Conservation (phyloP, 2,329 filamentous ascomycete genomes). For the Thelonectria blattea region DNA sequence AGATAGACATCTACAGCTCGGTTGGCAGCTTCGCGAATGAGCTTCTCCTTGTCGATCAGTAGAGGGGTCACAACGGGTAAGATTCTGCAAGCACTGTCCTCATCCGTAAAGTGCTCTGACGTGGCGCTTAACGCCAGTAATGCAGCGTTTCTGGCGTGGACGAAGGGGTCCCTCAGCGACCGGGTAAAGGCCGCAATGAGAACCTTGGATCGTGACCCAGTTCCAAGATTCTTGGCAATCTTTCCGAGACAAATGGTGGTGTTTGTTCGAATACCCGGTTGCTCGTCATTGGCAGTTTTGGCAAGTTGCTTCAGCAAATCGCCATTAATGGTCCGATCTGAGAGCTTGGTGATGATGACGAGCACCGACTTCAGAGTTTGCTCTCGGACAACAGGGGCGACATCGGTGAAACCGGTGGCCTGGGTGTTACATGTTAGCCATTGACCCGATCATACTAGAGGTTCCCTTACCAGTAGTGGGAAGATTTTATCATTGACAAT, state of each 20-base stretch:
- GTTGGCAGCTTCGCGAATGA: slow-evolving; percentile 88
- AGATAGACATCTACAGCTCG: slow-evolving; percentile 90
- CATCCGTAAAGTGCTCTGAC: slow-evolving; percentile 83
- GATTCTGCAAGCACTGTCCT: slow-evolving; percentile 85
- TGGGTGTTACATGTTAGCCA: slow-evolving; percentile 45
- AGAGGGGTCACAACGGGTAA: slow-evolving; percentile 84
- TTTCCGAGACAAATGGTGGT: slow-evolving; percentile 98
- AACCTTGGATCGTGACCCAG: slow-evolving; percentile 82
- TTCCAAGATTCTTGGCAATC: slow-evolving; percentile 87
- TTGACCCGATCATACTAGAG: neutral
- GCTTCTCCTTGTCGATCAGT: slow-evolving; percentile 93
- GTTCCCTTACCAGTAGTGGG: slow-evolving; percentile 76
- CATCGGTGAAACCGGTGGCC: slow-evolving; percentile 93
- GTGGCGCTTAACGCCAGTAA: slow-evolving; percentile 87
- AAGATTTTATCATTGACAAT: slow-evolving; percentile 97
- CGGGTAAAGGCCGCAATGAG: slow-evolving; percentile 90
- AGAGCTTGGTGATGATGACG: slow-evolving; percentile 84
- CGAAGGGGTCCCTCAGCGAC: slow-evolving; percentile 89
- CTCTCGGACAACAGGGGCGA: slow-evolving; percentile 89
- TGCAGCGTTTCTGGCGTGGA: slow-evolving; percentile 90
- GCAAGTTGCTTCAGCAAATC: slow-evolving; percentile 89
- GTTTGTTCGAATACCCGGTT: slow-evolving; percentile 95
- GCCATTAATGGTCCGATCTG: slow-evolving; percentile 90
- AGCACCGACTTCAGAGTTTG: slow-evolving; percentile 96
- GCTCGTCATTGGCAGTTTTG: slow-evolving; percentile 96